These are phyloP conservation scores for Syzygium aqueum DNA, from an alignment of 345 rosid genomes.

Conservation along the genomic window DNA sequence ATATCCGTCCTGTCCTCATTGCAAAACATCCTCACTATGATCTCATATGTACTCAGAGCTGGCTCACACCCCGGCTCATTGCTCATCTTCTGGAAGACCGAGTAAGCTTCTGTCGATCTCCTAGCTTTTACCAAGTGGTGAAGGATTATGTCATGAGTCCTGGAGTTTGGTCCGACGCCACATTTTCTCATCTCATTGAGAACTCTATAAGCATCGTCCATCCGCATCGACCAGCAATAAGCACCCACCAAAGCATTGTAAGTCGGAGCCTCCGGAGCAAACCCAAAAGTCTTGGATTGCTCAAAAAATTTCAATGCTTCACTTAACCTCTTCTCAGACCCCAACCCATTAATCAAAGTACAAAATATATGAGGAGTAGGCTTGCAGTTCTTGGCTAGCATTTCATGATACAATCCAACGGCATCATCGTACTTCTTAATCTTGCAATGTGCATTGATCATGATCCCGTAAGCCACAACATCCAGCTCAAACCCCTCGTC, in stretches of 20 bases:
- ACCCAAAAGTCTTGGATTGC: constrained; percentile 46
- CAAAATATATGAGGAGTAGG: constrained; percentile 74
- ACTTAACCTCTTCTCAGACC: constrained; percentile 45
- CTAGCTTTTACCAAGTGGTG: constrained; percentile 51
- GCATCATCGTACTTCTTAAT: constrained; percentile 49
- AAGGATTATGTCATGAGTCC: constrained; percentile 73
- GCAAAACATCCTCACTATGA: constrained; percentile 80
- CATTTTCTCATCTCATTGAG: constrained; percentile 60
- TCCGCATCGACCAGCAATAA: constrained; percentile 53
- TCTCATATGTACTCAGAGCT: constrained; percentile 67
- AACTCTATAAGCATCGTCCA: constrained; percentile 37
- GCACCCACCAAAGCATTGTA: constrained; percentile 80
- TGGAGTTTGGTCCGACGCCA: constrained; percentile 54
- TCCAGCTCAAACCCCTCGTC: constrained; percentile 75
- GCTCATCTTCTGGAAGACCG: constrained; percentile 48
- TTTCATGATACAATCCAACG: constrained; percentile 38
- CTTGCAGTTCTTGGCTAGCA: constrained; percentile 49
- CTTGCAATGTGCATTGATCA: constrained; percentile 67
- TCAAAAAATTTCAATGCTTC: constrained; percentile 61
- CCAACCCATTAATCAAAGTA: constrained; percentile 71
- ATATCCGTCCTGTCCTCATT: constrained; percentile 46
- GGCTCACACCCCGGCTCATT: constrained; percentile 33
- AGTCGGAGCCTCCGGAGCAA: constrained; percentile 57
- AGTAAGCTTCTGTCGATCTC: constrained; percentile 44
- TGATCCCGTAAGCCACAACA: constrained; percentile 65